Evolutionary conservation across 2,329 filamentous ascomycete species (phyloP).

Genomic region (Apiospora marii): DNA sequence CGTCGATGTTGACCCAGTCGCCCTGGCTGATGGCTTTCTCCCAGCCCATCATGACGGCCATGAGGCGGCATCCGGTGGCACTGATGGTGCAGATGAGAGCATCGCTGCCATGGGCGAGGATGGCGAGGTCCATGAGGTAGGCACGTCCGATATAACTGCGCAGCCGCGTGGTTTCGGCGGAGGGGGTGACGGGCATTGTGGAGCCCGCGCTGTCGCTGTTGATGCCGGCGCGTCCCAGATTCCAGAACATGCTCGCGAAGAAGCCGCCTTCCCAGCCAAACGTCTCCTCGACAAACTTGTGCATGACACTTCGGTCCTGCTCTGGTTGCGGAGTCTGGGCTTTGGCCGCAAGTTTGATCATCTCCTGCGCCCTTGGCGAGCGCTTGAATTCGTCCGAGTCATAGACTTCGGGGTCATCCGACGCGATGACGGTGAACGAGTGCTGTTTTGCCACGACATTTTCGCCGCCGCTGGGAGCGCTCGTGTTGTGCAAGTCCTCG

Average conservation of each 20-base stretch:
- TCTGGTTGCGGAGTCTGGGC: conserved; percentile 50
- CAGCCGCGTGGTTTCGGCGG: conserved; percentile 67
- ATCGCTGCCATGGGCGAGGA: conserved; percentile 74
- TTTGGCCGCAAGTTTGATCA: conserved; percentile 78
- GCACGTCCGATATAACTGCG: conserved; percentile 80
- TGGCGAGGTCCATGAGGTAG: conserved; percentile 81
- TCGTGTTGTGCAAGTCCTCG: conserved; percentile 55
- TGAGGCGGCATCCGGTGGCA: conserved; percentile 73
- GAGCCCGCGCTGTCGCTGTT: conserved; percentile 44
- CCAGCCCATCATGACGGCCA: conserved; percentile 91
- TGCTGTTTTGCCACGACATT: conserved; percentile 47
- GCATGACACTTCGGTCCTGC: conserved; percentile 59
- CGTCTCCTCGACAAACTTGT: conserved; percentile 75
- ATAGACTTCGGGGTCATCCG: conserved; percentile 82
- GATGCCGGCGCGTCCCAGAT: conserved; percentile 64
- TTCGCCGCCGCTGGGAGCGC: conserved; percentile 43
- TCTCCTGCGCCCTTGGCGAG: conserved; percentile 72
- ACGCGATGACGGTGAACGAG: conserved; percentile 71
- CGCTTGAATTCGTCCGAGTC: conserved; percentile 67
- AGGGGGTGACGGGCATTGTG: conserved; percentile 46
- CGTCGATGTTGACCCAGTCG: conserved; percentile 83
- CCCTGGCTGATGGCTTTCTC: conserved; percentile 67
- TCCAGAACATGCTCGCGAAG: conserved; percentile 83
- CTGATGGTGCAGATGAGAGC: conserved; percentile 80
- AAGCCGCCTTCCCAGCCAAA: conserved; percentile 92